Evolutionary conservation across 306 rosid genomes (phyloP).

Genomic region (Luffa aegyptiaca): DNA sequence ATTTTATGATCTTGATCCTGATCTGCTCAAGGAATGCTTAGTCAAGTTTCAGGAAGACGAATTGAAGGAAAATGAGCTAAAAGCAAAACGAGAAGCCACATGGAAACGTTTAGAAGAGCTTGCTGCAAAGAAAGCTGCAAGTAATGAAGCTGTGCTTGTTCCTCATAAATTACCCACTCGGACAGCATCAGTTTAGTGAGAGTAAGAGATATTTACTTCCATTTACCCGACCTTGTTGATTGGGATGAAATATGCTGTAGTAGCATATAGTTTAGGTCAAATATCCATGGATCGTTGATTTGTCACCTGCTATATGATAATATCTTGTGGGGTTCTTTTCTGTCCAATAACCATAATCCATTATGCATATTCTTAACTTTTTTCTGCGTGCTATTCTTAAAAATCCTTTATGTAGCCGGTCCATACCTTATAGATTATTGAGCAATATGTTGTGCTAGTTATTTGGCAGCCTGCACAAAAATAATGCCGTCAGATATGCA

Average conservation of each 20-base stretch:
- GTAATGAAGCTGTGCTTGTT: slow-evolving; percentile 27
- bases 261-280: slow-evolving; percentile 7
- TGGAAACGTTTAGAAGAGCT: slow-evolving; percentile 57
- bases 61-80: slow-evolving; percentile 25
- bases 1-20: slow-evolving; percentile 47
- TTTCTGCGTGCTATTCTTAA: not conserved
- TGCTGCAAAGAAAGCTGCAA: slow-evolving; percentile 39
- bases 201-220: not conserved
- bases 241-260: not conserved
- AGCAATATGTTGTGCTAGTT: not conserved
- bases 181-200: slow-evolving; percentile 7
- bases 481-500: not conserved
- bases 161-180: slow-evolving; percentile 13
- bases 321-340: slow-evolving; percentile 6
- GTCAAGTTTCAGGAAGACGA: slow-evolving; percentile 47
- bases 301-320: slow-evolving; percentile 2
- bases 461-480: not conserved
- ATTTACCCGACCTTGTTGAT: slow-evolving; percentile 4
- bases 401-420: not conserved
- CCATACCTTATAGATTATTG: not conserved
- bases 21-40: slow-evolving; percentile 49
- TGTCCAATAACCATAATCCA: not conserved
- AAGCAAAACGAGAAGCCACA: slow-evolving; percentile 30
- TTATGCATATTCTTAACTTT: slow-evolving; percentile 1
- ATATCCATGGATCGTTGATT: not conserved